phyloP scores from a whole-genome alignment of 2,329 filamentous ascomycete genomes.

The Exophiala alcalophila region DNA sequence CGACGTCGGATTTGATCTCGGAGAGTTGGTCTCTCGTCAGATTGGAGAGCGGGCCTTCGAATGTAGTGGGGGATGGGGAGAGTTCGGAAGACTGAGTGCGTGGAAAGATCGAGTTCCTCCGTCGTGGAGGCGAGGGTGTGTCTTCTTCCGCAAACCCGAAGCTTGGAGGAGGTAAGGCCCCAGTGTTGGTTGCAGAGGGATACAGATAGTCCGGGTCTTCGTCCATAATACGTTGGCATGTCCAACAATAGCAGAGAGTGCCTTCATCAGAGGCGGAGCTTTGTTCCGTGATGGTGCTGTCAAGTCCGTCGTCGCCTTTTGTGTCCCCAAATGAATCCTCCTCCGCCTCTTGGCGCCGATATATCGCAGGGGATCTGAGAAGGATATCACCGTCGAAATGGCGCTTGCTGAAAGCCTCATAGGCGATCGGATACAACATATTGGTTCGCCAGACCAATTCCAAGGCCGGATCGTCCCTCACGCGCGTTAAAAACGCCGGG shows the following conservation, averaged over 20 bases:
- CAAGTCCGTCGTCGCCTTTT: background rate
- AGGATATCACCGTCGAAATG: conserved; percentile 1
- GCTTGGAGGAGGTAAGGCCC: too few species aligned
- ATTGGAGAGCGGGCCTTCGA: background rate
- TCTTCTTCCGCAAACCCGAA: too few species aligned
- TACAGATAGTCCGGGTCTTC: too few species aligned
- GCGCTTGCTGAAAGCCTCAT: conserved; percentile 1
- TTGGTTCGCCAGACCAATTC: conserved; percentile 23
- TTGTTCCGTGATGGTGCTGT: background rate
- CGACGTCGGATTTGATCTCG: conserved; percentile 7
- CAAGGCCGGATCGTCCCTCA: conserved; percentile 3
- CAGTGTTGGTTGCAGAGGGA: too few species aligned
- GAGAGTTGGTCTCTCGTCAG: conserved; percentile 7
- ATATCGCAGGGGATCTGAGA: too few species aligned
- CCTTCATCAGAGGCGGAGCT: background rate
- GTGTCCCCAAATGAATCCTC: background rate
- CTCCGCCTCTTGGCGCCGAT: background rate
- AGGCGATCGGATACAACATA: conserved; percentile 18
- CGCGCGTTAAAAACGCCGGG: background rate
- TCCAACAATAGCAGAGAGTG: conserved; percentile 20
- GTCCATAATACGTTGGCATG: conserved; percentile 23
- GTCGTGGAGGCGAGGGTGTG: too few species aligned
- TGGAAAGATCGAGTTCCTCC: too few species aligned
- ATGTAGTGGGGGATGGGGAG: too few species aligned
- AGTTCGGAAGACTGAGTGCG: too few species aligned